Evolutionary conservation across 192 early-diverging fungal genomes (phyloP), one percentile per base, ranked within the genome.

Genomic region (Borealophlyctis nickersoniae): DNA sequence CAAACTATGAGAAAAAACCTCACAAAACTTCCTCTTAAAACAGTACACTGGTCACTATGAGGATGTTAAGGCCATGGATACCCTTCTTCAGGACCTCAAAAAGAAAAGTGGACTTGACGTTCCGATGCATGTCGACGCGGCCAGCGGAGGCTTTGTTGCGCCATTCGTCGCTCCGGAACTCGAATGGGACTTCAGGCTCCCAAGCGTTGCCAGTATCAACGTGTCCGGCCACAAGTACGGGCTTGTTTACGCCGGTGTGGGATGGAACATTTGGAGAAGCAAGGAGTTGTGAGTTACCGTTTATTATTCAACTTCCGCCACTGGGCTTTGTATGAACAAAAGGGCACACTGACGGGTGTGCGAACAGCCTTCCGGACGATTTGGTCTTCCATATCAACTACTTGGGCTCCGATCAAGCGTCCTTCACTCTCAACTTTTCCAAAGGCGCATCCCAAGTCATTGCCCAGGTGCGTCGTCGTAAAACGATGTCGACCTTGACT

Each of bases 151-250:
- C 14, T 90, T 93, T 55, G 77, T 93, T n/a, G 92, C 90, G 9
- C 92, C 92, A 2, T 93, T 93, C 79, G 79, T 84, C 4, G 77
- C 76, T 45, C 91, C 90, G 23, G 78, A 88, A 9, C 76, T 92
- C 33, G 73, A 77, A 53, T 93, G 91, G 91, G 77, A 81, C 64
- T 89, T 89, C 66, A 64, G 84, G 19, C 74, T 91, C 14, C 66
- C 69, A 2, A 86, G 80, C 14, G 92, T 93, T 13, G 81, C 77
- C 4, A 89, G 87, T 22, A 93, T 93, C 74, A 92, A 91, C 68
- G 83, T 83, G 23, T 88, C 87, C 48, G 90, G 91, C 49, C 90
- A 92, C 84, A 93, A 93, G 70, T 93, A 81, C 76, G 91, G 91
- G n/a, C 78, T 93, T 33, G 79, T 83, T 9, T 91, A 91, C 65